These are phyloP conservation scores for Neltuma alba DNA, from an alignment of 306 rosid genomes.

Conservation along the genomic window DNA sequence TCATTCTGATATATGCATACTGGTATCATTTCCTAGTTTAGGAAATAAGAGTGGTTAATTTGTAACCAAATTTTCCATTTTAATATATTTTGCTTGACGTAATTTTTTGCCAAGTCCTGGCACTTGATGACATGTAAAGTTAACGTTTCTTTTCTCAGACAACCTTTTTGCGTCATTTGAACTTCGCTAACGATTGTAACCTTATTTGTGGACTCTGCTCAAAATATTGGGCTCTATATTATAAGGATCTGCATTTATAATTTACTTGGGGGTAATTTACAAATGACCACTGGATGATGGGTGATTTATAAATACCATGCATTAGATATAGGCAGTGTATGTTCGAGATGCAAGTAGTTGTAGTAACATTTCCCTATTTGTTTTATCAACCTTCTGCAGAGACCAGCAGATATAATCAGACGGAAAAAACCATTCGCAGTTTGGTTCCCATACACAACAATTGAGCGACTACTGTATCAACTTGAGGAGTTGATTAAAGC, in stretches of 20 bases:
- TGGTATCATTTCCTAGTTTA: background rate
- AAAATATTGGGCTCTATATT: slow-evolving; percentile 3
- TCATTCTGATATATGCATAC: slow-evolving; percentile 24
- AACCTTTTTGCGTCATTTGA: background rate
- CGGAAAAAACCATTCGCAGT: slow-evolving; percentile 80
- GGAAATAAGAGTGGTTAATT: slow-evolving; percentile 5
- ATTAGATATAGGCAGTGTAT: slow-evolving; percentile 1
- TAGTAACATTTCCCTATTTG: background rate
- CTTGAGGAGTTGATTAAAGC: slow-evolving; percentile 68
- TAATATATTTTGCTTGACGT: background rate
- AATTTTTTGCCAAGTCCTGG: background rate
- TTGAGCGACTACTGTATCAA: slow-evolving; percentile 70
- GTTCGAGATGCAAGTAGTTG: slow-evolving; percentile 13
- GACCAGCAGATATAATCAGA: slow-evolving; percentile 68
- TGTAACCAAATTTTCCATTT: background rate
- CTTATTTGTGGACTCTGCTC: background rate
- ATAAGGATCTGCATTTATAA: background rate
- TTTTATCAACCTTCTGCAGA: slow-evolving; percentile 52
- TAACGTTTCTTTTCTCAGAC: background rate
- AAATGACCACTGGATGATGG: background rate
- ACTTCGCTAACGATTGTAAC: background rate
- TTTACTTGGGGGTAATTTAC: background rate
- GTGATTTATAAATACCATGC: background rate
- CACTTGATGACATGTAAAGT: slow-evolving; percentile 7
- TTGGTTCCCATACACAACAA: slow-evolving; percentile 87